Evolutionary conservation across 768 basidiomycete species (phyloP).

Genomic region (Sistotremastrum suecicum): DNA sequence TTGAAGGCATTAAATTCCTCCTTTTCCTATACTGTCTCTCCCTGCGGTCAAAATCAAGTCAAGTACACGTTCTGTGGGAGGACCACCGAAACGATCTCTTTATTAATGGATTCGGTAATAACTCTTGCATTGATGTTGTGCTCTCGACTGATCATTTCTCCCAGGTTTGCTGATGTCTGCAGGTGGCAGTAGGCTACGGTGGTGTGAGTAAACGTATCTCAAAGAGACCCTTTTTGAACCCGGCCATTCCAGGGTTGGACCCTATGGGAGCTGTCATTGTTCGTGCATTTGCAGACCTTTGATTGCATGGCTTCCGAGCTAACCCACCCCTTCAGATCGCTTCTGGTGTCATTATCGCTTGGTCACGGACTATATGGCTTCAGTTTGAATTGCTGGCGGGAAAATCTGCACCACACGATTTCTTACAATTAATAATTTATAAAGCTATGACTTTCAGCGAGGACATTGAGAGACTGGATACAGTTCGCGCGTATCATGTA

Average conservation of each 20-base stretch:
- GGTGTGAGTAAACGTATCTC: constrained; percentile 45
- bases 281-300: constrained; percentile 13
- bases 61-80: constrained; percentile 92
- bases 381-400: constrained; percentile 86
- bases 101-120: constrained; percentile 61
- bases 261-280: constrained; percentile 68
- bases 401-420: constrained; percentile 83
- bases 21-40: constrained; percentile 82
- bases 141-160: not conserved
- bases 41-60: constrained; percentile 68
- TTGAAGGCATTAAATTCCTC: constrained; percentile 61
- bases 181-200: constrained; percentile 62
- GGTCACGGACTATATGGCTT: constrained; percentile 59
- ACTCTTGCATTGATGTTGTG: not conserved
- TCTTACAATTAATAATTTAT: constrained; percentile 83
- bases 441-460: constrained; percentile 83
- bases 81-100: constrained; percentile 92
- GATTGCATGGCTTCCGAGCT: not conserved
- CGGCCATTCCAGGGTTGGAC: constrained; percentile 44
- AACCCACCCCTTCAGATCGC: constrained; percentile 40
- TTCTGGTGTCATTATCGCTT: constrained; percentile 63
- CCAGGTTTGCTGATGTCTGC: constrained; percentile 72
- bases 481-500: constrained; percentile 85
- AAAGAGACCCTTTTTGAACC: constrained; percentile 7
- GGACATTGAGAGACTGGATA: constrained; percentile 79